These are phyloP conservation scores for Candida krabiensis DNA, from an alignment of 805 yeast genomes.

Conservation along the genomic window DNA sequence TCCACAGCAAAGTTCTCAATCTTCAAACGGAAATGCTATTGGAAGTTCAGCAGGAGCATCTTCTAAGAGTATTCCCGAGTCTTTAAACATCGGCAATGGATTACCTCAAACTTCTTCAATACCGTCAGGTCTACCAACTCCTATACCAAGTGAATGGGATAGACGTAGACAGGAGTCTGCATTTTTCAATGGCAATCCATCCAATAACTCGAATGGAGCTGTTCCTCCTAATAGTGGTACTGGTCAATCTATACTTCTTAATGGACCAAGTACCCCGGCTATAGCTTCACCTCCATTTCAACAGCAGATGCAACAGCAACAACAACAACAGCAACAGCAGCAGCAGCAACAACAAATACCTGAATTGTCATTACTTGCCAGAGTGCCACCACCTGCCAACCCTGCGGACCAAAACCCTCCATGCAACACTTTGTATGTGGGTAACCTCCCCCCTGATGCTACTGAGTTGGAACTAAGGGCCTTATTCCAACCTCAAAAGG, in stretches of 20 bases:
- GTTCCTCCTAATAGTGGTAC: conserved; percentile 15
- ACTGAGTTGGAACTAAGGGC: conserved; percentile 89
- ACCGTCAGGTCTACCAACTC: conserved; percentile 28
- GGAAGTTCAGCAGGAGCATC: conserved; percentile 15
- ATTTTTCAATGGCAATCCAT: conserved; percentile 40
- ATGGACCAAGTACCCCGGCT: conserved; percentile 19
- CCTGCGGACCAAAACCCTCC: conserved; percentile 99
- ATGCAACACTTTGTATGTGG: conserved; percentile 94
- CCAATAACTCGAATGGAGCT: conserved; percentile 6
- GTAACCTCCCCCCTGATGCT: conserved; percentile 96
- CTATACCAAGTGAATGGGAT: conserved; percentile 40
- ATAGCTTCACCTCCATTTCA: conserved; percentile 26
- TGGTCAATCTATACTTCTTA: conserved; percentile 14
- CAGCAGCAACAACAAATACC: conserved; percentile 37
- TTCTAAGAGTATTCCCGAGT: conserved; percentile 20
- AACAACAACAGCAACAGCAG: conserved; percentile 21
- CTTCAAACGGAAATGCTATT: conserved; percentile 2
- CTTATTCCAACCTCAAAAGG: conserved; percentile 83
- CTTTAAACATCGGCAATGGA: conserved; percentile 22
- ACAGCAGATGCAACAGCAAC: conserved; percentile 18
- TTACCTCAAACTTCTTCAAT: conserved; percentile 20
- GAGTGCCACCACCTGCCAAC: conserved; percentile 90
- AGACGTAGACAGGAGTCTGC: conserved; percentile 56
- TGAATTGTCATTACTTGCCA: conserved; percentile 69
- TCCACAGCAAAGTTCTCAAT: conserved; percentile 3